Evolutionary conservation across 768 basidiomycete species (phyloP).

Genomic region (Hirschioporus abietinus): DNA sequence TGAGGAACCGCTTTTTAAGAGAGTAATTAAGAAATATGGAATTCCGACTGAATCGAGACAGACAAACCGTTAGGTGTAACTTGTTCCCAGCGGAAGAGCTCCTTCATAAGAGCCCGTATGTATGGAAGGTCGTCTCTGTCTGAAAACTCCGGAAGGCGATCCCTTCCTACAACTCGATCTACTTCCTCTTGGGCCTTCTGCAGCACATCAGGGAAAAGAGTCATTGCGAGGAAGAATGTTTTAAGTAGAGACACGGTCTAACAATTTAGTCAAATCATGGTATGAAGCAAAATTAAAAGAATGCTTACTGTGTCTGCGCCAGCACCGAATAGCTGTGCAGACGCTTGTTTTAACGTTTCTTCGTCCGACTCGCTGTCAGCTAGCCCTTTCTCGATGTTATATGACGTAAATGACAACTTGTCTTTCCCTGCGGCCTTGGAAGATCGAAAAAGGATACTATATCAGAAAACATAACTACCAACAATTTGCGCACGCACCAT

Average conservation of each 20-base stretch:
- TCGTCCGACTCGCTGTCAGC: constrained; percentile 10
- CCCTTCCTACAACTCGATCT: constrained; percentile 20
- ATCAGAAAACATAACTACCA: not conserved
- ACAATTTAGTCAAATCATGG: not conserved
- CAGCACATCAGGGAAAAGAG: constrained; percentile 22
- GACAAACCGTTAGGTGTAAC: not conserved
- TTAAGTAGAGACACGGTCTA: constrained; percentile 21
- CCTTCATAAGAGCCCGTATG: constrained; percentile 21
- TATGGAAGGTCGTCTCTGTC: constrained; percentile 21
- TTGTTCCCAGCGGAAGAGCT: constrained; percentile 12
- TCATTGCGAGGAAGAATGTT: constrained; percentile 28
- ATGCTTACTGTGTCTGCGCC: not conserved
- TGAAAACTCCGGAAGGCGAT: constrained; percentile 21
- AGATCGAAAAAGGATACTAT: not conserved
- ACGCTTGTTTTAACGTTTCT: not conserved
- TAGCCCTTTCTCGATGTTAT: constrained; percentile 16
- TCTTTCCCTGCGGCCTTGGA: constrained; percentile 20
- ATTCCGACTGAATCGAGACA: not conserved
- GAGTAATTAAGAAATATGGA: too few relatives aligned
- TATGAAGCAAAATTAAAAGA: not conserved
- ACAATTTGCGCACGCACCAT: constrained; percentile 19
- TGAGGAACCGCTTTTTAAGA: constrained; percentile 4
- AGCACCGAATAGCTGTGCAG: not conserved
- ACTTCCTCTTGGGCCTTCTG: constrained; percentile 23
- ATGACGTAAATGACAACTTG: constrained; percentile 28